Conservation (phyloP, 345 rosid genomes). For the Populus alba region DNA sequence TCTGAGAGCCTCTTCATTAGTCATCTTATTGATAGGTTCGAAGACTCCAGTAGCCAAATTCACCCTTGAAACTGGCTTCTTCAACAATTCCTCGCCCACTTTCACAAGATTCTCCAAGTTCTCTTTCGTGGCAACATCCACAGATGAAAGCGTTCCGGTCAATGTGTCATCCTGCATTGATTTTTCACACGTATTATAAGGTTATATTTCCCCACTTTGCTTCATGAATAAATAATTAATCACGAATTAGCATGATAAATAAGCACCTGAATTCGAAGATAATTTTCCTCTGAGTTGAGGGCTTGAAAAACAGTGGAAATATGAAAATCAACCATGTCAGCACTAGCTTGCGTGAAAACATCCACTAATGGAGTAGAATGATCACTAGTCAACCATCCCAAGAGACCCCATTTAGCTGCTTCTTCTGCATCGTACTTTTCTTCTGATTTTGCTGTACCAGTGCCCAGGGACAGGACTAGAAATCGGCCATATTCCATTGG, state of each 20-base stretch:
- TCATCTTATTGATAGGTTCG: conserved; percentile 30
- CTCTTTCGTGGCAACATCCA: conserved; percentile 45
- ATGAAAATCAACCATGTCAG: too few species aligned
- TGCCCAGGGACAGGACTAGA: conserved; percentile 59
- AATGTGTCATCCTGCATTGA: conserved; percentile 30
- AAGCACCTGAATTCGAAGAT: conserved; percentile 49
- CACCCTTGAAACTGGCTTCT: conserved; percentile 49
- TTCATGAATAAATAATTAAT: too few species aligned
- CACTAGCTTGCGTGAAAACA: too few species aligned
- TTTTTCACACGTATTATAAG: too few species aligned
- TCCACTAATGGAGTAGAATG: too few species aligned
- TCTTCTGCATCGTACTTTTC: conserved; percentile 40
- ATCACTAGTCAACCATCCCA: conserved; percentile 57
- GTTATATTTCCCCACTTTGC: neutral
- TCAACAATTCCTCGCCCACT: conserved; percentile 51
- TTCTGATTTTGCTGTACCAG: conserved; percentile 40
- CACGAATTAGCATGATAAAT: conserved; percentile 23
- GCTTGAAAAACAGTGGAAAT: conserved; percentile 52
- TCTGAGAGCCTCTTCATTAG: conserved; percentile 56
- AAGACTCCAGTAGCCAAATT: conserved; percentile 45
- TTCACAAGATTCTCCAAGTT: conserved; percentile 44
- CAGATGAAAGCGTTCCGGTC: conserved; percentile 48
- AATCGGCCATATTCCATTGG: conserved; percentile 48
- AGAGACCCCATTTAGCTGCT: conserved; percentile 60
- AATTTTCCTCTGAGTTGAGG: conserved; percentile 42